Evolutionary conservation across 2,329 filamentous ascomycete genomes (phyloP).

Genomic region (Aureobasidium lini): DNA sequence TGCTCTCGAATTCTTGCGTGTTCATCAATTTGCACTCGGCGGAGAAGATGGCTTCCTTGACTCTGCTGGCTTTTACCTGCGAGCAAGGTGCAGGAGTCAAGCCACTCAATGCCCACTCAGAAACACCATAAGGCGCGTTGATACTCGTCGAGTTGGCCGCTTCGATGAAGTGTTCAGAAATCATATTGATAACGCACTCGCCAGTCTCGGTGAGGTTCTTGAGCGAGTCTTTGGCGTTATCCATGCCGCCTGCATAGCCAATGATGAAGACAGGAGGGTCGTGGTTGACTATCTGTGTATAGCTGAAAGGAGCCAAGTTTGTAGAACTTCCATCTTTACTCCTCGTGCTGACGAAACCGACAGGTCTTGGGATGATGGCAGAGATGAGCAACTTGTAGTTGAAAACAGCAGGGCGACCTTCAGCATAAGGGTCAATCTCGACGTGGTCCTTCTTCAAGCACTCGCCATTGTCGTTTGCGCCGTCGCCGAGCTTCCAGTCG

Average conservation of each 20-base stretch:
- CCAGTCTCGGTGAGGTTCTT: constrained; percentile 62
- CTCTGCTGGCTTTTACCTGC: constrained; percentile 62
- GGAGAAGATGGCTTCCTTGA: constrained; percentile 74
- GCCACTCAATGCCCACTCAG: constrained; percentile 73
- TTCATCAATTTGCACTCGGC: constrained; percentile 75
- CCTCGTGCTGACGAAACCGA: constrained; percentile 56
- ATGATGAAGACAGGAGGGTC: constrained; percentile 78
- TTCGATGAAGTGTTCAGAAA: constrained; percentile 76
- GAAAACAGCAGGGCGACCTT: constrained; percentile 56
- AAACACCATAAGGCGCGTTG: constrained; percentile 67
- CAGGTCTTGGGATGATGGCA: constrained; percentile 71
- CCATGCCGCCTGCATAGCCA: constrained; percentile 50
- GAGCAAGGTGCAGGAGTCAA: constrained; percentile 61
- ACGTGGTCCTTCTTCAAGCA: constrained; percentile 54
- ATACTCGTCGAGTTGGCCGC: constrained; percentile 76
- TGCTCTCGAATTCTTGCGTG: constrained; percentile 69
- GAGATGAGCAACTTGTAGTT: constrained; percentile 94
- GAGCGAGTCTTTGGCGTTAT: constrained; percentile 68
- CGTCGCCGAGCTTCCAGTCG: constrained; percentile 57
- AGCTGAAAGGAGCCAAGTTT: constrained; percentile 84
- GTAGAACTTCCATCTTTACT: constrained; percentile 54
- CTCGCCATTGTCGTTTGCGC: constrained; percentile 52
- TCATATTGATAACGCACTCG: constrained; percentile 77
- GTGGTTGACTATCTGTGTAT: constrained; percentile 75
- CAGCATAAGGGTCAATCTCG: constrained; percentile 71